These are phyloP conservation scores for Cercophora sp. DNA, from an alignment of 495 filamentous ascomycete genomes.

Conservation along the genomic window DNA sequence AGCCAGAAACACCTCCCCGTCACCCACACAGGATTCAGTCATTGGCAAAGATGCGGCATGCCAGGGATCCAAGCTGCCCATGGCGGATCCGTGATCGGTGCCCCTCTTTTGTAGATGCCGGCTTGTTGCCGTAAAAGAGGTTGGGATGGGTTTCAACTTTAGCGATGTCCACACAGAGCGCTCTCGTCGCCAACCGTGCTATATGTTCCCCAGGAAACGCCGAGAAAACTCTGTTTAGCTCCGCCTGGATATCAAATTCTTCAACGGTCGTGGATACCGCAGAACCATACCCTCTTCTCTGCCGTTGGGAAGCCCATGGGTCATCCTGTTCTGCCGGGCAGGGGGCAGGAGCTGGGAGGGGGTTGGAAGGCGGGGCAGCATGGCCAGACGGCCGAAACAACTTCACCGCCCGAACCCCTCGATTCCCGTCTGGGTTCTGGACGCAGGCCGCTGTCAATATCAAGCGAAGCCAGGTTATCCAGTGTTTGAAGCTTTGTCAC, in stretches of 20 bases:
- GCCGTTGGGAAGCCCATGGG: background rate
- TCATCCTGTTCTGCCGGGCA: background rate
- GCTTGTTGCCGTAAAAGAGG: conserved; percentile 12
- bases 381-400: background rate
- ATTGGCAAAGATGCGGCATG: no score
- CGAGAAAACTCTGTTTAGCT: background rate
- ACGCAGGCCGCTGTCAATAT: no score
- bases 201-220: no score
- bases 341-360: background rate
- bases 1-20: no score
- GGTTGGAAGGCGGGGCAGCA: background rate
- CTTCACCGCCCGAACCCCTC: background rate
- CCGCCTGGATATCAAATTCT: background rate
- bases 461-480: no score
- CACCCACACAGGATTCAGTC: no score
- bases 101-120: conserved; percentile 3
- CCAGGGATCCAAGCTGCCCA: no score
- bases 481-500: no score
- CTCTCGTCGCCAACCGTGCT: no score
- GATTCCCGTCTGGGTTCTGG: no score
- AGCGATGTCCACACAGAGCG: no score
- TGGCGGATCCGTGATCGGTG: background rate
- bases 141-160: conserved; percentile 13
- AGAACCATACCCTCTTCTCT: background rate
- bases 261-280: background rate